phyloP scores from a whole-genome alignment of 192 early-diverging fungal genomes.

The Jimgerdemannia flammicorona region DNA sequence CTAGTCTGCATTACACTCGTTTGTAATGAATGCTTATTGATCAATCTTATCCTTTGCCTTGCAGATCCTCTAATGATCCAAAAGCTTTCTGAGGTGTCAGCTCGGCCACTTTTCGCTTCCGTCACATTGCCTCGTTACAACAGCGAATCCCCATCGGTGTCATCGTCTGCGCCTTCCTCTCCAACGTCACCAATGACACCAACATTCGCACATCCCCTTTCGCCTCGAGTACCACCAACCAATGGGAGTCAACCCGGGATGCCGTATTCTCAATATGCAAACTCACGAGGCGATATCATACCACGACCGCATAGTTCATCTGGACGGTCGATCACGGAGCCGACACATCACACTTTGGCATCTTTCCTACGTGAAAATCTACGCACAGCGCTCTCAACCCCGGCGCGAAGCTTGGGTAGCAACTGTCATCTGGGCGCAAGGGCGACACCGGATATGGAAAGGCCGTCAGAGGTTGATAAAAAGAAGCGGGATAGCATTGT shows the following conservation, averaged over 20 bases:
- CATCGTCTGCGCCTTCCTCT: conserved; percentile 1
- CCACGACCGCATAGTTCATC: not conserved
- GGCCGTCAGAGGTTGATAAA: not conserved
- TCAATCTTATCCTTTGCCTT: no score
- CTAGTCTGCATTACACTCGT: not conserved
- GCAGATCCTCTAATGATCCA: conserved; percentile 1
- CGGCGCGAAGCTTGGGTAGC: not conserved
- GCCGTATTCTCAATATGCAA: not conserved
- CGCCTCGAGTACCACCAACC: not conserved
- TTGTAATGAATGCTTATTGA: no score
- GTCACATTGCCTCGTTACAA: not conserved
- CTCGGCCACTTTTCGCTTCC: not conserved
- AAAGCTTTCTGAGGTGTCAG: not conserved
- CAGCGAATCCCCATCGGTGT: conserved; percentile 2
- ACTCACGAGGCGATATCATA: not conserved
- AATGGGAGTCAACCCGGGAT: not conserved
- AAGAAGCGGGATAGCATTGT: not conserved
- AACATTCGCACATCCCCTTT: not conserved
- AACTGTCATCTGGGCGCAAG: not conserved
- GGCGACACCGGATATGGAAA: not conserved
- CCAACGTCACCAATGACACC: conserved; percentile 9
- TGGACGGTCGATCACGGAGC: not conserved
- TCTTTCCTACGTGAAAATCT: not conserved
- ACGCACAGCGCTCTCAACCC: not conserved
- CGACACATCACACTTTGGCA: not conserved